Conservation (phyloP, 2,329 filamentous ascomycete genomes). For the Madurella mycetomatis region DNA sequence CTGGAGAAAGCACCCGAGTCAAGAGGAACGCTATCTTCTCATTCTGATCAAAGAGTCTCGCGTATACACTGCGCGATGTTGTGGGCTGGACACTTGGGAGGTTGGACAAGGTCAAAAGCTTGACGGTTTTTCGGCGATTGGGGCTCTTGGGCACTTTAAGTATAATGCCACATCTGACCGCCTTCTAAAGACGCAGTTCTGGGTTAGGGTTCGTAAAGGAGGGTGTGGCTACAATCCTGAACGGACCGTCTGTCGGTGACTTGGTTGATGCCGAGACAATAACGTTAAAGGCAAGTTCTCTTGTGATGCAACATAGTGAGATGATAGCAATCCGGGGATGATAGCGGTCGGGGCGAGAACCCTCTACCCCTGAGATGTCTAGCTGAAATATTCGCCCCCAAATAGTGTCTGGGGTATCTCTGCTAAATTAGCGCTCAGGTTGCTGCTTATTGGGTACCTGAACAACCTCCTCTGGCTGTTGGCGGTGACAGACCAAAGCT, state of each 20-base stretch:
- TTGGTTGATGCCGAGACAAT: too few relatives aligned
- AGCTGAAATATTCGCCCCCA: neutral
- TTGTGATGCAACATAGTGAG: too few relatives aligned
- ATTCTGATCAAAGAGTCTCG: neutral
- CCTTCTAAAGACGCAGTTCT: neutral
- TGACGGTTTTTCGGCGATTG: neutral
- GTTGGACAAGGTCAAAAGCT: neutral
- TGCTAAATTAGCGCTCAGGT: conserved; percentile 7
- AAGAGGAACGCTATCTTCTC: neutral
- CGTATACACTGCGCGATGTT: neutral
- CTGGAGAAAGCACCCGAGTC: neutral
- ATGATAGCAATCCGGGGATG: too few relatives aligned
- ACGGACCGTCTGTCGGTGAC: too few relatives aligned
- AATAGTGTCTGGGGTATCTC: neutral
- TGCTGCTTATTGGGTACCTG: neutral
- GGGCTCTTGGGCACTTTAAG: too few relatives aligned
- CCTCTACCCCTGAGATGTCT: too few relatives aligned
- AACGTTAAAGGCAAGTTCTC: too few relatives aligned
- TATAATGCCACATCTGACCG: conserved; percentile 5
- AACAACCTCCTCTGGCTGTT: too few relatives aligned
- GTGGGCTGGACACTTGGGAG: neutral
- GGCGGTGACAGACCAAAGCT: neutral
- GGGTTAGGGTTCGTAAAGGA: too few relatives aligned
- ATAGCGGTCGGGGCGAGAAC: too few relatives aligned
- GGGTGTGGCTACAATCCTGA: too few relatives aligned